Evolutionary conservation across 192 early-diverging fungal genomes (phyloP).

Genomic region (Kappamyces sp.): DNA sequence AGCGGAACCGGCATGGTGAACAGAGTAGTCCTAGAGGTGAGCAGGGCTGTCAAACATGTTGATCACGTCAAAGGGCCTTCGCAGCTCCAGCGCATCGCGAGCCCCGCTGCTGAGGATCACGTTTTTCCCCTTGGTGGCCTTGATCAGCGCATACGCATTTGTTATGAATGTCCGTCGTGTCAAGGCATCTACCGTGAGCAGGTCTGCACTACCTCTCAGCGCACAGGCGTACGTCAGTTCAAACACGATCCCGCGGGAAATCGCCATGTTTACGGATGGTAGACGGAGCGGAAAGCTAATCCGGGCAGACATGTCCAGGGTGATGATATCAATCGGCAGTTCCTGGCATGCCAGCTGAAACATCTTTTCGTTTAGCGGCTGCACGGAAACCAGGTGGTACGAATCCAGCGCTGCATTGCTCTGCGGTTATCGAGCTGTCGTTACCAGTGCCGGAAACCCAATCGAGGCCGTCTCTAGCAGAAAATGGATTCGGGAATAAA

Average conservation of each 20-base stretch:
- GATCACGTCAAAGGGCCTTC: conserved; percentile 71
- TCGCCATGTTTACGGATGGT: conserved; percentile 58
- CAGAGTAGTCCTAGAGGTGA: no score
- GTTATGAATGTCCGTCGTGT: conserved; percentile 62
- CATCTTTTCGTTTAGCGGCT: conserved; percentile 64
- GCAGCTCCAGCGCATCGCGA: conserved; percentile 59
- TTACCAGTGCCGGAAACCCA: no score
- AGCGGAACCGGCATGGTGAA: no score
- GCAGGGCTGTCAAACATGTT: no score
- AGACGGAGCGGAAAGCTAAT: conserved; percentile 65
- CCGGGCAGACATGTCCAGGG: conserved; percentile 60
- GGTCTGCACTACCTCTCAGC: conserved; percentile 50
- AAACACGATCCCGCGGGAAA: conserved; percentile 72
- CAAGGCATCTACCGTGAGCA: background rate
- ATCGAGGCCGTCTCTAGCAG: no score
- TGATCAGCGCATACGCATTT: conserved; percentile 60
- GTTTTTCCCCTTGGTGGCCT: conserved; percentile 71
- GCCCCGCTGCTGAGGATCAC: conserved; percentile 71
- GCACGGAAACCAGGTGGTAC: conserved; percentile 67
- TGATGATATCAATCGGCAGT: conserved; percentile 76
- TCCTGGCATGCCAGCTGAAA: conserved; percentile 63
- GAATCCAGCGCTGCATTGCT: conserved; percentile 22
- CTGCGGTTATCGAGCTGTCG: no score
- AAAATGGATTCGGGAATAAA: no score
- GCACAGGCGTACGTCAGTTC: conserved; percentile 67